Conservation (phyloP, 139 green algal species). For the Chlamydomonas asymmetrica region DNA sequence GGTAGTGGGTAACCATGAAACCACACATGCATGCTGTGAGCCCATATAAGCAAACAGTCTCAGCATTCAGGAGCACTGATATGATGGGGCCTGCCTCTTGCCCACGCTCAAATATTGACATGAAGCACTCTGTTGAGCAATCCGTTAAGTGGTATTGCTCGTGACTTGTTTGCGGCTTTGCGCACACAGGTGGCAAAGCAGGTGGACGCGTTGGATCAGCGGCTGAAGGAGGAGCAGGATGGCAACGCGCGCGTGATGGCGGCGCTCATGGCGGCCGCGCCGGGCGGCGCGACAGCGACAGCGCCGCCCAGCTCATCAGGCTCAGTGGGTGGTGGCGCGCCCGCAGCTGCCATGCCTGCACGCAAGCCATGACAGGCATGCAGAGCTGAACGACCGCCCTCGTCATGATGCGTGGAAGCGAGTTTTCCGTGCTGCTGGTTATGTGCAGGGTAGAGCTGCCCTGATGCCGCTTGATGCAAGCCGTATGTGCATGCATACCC, state of each 20-base stretch:
- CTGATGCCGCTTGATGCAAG: too few species aligned
- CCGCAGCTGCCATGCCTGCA: too few species aligned
- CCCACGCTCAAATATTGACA: neutral
- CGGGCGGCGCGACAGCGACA: too few species aligned
- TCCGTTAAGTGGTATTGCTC: neutral
- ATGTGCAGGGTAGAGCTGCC: too few species aligned
- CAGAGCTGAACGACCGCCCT: too few species aligned
- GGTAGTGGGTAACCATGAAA: neutral
- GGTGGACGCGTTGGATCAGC: constrained; percentile 50
- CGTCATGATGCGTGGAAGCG: too few species aligned
- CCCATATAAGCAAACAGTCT: neutral
- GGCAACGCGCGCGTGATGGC: constrained; percentile 34
- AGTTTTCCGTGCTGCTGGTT: too few species aligned
- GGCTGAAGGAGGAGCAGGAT: constrained; percentile 49
- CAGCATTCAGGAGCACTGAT: neutral
- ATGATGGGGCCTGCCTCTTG: too few species aligned
- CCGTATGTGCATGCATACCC: too few species aligned
- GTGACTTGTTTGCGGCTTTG: neutral
- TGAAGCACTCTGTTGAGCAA: neutral
- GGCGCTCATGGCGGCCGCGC: constrained; percentile 36
- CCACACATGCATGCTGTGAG: neutral
- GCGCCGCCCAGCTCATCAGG: too few species aligned
- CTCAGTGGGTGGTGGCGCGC: too few species aligned
- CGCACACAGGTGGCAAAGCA: constrained; percentile 48
- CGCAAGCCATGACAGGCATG: too few species aligned